Base-by-base conservation (phyloP, 2,329 filamentous ascomycete genomes). In the Fusarium napiforme region DNA sequence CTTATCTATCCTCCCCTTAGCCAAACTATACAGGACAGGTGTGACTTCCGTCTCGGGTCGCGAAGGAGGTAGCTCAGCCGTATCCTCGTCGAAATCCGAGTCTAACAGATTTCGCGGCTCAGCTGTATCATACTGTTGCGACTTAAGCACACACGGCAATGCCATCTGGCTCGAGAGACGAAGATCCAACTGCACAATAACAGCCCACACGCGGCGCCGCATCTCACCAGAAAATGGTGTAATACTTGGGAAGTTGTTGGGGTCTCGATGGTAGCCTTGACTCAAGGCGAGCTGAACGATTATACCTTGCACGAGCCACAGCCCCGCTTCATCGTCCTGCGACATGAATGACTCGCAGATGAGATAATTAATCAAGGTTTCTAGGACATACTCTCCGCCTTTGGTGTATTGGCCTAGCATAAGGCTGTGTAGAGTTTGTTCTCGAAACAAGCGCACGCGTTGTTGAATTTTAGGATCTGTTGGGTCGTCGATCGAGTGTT, bases 101-200 rank as follows among this genome's bases (percentile, higher is more conserved):
- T 74, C 69, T 4, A 57, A 30, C 14, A 73, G 23, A 19, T 74
- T 74, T 11, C 34, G 40, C 9, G 69, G 66, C 32, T 62, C 19
- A 36, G 45, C 45, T 19, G 69, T 71, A 8, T 73, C 69, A 15
- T 57, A 57, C 19, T 73, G 66, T 10, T 45, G 56, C 39, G 40
- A 50, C 40, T 28, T 47, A 46, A 60, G 63, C 26, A 47, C 26
- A 32, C 66, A 60, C 21, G 67, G 71, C 23, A 93, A 82, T 4
- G 90, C 91, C 53, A 91, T 85, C 77, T 92, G 89, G 75, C 91
- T 91, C 9, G 89, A 87, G 26, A 90, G 88, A 14, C 91, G 79
- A 10, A 91, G 80, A 77, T 93, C 91, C 39, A 91, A 83, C 76
- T 90, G 88, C 26, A 83, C 78, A 11, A 84, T 82, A 39, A 87